Evolutionary conservation across 176 grass and related monocot species (phyloP).

Genomic region (barley (Hordeum vulgare)): MorexV3_pseudomolecules_assembly NC_058524.1:99675268-99675767

Average conservation of each 20-base stretch:
- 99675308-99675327: too few species aligned
- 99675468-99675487: not conserved
- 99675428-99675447: not conserved
- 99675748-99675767: not conserved
- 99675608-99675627: conserved; percentile 64
- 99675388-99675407: not conserved
- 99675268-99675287: too few species aligned
- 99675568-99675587: conserved; percentile 73
- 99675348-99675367: not conserved
- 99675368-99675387: not conserved
- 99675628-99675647: conserved; percentile 56
- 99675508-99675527: not conserved
- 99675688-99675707: conserved; percentile 51
- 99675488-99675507: not conserved
- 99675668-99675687: conserved; percentile 63
- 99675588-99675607: conserved; percentile 75
- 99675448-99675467: not conserved
- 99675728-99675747: conserved; percentile 56
- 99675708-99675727: conserved; percentile 51
- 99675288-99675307: too few species aligned
- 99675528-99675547: not conserved
- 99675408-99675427: not conserved
- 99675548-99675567: conserved; percentile 59
- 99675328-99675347: not conserved
- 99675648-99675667: conserved; percentile 76